These are phyloP conservation scores for Capsicum rhomboideum DNA, from an alignment of 257 asterid species.

Conservation along the genomic window DNA sequence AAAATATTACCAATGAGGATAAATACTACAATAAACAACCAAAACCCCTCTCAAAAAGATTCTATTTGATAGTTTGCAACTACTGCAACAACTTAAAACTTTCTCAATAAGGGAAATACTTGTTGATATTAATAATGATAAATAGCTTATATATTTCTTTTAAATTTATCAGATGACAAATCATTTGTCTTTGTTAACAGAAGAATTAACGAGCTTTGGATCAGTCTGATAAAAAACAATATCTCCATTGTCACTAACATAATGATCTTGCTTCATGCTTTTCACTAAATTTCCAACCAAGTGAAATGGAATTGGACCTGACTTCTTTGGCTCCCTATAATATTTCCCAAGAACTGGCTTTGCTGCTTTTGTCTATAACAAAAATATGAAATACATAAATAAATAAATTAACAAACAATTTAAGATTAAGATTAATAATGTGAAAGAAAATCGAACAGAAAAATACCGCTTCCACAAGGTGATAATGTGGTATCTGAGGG, in stretches of 20 bases:
- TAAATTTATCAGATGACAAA: neutral
- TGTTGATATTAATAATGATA: neutral
- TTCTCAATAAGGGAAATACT: neutral
- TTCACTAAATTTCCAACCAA: constrained; percentile 34
- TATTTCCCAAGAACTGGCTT: constrained; percentile 57
- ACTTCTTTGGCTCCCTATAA: constrained; percentile 69
- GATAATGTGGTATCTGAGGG: constrained; percentile 92
- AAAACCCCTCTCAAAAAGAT: neutral
- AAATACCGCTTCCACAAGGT: constrained; percentile 67
- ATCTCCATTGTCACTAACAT: constrained; percentile 68
- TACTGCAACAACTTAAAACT: neutral
- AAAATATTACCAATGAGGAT: neutral
- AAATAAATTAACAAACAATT: no score
- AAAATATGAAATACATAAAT: neutral
- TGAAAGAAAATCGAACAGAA: neutral
- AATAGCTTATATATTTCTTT: neutral
- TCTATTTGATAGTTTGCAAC: neutral
- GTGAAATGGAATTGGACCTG: constrained; percentile 66
- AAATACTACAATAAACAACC: neutral
- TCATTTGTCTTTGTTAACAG: neutral
- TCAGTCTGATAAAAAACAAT: constrained; percentile 74
- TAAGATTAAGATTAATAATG: no score
- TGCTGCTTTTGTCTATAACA: constrained; percentile 60
- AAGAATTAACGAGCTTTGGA: neutral
- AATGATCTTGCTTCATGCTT: constrained; percentile 61